These are phyloP conservation scores for Candida dendrica DNA, from an alignment of 805 yeast species.

Conservation along the genomic window DNA sequence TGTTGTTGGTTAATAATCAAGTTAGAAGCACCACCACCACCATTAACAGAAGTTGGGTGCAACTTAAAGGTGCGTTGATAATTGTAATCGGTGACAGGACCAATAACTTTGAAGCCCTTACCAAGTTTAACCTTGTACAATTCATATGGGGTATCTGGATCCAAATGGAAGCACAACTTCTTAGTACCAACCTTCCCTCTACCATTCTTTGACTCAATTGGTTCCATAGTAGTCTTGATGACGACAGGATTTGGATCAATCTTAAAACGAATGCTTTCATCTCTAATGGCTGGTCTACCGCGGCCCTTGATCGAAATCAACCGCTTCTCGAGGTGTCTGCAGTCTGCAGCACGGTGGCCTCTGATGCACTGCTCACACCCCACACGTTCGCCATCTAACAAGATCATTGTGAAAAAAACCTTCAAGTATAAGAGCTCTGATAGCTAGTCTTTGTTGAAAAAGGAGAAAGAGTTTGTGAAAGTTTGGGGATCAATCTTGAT, in stretches of 20 bases:
- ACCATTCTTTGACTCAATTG: conserved; percentile 11
- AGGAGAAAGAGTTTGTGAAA: no score
- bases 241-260: conserved; percentile 7
- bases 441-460: no score
- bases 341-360: conserved; percentile 86
- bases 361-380: conserved; percentile 85
- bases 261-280: conserved; percentile 11
- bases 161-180: conserved; percentile 11
- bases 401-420: conserved; percentile 54
- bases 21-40: not conserved
- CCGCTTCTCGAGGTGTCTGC: conserved; percentile 75
- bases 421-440: no score
- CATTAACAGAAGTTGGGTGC: not conserved
- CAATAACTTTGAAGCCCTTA: conserved; percentile 9
- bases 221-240: conserved; percentile 5
- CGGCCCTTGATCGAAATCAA: conserved; percentile 82
- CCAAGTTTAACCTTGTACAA: conserved; percentile 6
- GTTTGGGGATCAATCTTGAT: no score
- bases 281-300: conserved; percentile 65
- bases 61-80: not conserved
- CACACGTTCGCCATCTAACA: conserved; percentile 71
- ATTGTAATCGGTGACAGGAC: conserved; percentile 1
- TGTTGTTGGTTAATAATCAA: not conserved
- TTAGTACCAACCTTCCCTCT: conserved; percentile 3
- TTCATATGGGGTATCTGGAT: conserved; percentile 5